phyloP scores from a whole-genome alignment of 768 basidiomycete species.

The Hygrophorus russula region DNA sequence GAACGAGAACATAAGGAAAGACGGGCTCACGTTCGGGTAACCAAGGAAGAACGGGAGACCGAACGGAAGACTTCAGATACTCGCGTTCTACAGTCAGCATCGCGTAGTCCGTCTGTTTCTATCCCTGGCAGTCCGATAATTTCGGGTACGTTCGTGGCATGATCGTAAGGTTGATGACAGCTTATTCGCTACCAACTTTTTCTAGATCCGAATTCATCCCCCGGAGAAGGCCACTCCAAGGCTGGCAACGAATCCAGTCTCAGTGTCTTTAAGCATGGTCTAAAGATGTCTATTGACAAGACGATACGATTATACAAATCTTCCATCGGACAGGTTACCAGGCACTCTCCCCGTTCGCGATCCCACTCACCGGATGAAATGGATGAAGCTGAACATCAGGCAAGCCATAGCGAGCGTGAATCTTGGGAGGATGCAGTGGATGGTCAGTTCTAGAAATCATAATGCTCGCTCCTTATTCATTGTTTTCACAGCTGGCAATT shows the following conservation, averaged over 20 bases:
- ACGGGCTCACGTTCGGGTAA: slow-evolving; percentile 11
- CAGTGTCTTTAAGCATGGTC: slow-evolving; percentile 50
- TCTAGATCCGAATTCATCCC: slow-evolving; percentile 5
- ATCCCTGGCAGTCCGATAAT: slow-evolving; percentile 4
- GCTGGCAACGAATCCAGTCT: slow-evolving; percentile 18
- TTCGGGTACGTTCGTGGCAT: neutral
- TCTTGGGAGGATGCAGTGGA: slow-evolving; percentile 46
- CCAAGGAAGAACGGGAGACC: slow-evolving; percentile 5
- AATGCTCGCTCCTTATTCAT: neutral
- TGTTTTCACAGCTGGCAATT: slow-evolving; percentile 24
- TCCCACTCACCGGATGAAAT: slow-evolving; percentile 25
- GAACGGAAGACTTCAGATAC: slow-evolving; percentile 1
- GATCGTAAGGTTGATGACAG: neutral
- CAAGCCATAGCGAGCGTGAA: slow-evolving; percentile 18
- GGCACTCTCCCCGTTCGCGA: slow-evolving; percentile 31
- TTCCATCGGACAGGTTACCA: slow-evolving; percentile 34
- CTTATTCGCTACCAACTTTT: slow-evolving; percentile 11
- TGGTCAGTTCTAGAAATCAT: slow-evolving; percentile 19
- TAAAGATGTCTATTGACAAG: slow-evolving; percentile 68
- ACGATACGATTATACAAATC: slow-evolving; percentile 59
- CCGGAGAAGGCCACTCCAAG: slow-evolving; percentile 6
- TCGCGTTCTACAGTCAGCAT: slow-evolving; percentile 1
- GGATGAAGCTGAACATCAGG: slow-evolving; percentile 15
- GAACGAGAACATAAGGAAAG: slow-evolving; percentile 22
- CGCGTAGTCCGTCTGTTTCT: neutral